These are phyloP conservation scores for Dentipellis fragilis DNA, from an alignment of 768 basidiomycete genomes.

Conservation along the genomic window DNA sequence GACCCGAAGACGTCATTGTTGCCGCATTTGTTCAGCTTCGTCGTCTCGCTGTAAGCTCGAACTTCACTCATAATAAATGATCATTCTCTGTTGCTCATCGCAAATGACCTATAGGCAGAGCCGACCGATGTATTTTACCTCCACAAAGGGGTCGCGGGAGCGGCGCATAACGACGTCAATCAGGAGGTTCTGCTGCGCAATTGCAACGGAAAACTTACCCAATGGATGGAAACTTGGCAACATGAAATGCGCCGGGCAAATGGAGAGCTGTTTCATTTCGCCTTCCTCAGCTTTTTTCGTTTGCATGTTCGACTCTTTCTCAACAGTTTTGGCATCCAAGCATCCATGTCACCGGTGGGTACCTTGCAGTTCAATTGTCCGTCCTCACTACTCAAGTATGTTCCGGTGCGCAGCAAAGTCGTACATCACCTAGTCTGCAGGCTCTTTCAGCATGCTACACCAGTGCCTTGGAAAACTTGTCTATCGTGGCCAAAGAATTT, in stretches of 20 bases:
- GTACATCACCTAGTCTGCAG: conserved; percentile 50
- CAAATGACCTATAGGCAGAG: conserved; percentile 40
- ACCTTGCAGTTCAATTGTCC: neutral
- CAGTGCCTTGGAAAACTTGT: conserved; percentile 61
- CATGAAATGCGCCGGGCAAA: conserved; percentile 64
- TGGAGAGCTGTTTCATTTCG: conserved; percentile 68
- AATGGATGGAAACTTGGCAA: conserved; percentile 68
- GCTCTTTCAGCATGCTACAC: conserved; percentile 65
- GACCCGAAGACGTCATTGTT: conserved; percentile 76
- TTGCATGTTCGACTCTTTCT: conserved; percentile 73
- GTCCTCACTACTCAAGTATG: conserved; percentile 5
- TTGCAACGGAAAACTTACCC: conserved; percentile 61
- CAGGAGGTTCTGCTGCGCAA: conserved; percentile 62
- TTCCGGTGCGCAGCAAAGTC: conserved; percentile 33
- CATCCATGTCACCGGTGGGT: conserved; percentile 46
- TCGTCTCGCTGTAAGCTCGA: conserved; percentile 55
- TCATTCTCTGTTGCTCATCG: conserved; percentile 1
- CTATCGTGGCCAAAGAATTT: conserved; percentile 67
- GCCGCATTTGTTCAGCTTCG: conserved; percentile 70
- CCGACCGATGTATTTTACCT: conserved; percentile 65
- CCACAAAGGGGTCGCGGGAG: conserved; percentile 33
- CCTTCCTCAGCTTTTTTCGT: conserved; percentile 67
- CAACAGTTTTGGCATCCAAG: conserved; percentile 75
- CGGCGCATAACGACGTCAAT: conserved; percentile 53
- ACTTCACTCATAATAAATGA: too few relatives aligned